phyloP scores from a whole-genome alignment of 129 eudicot genomes.

The Kitagawia praeruptora region DNA sequence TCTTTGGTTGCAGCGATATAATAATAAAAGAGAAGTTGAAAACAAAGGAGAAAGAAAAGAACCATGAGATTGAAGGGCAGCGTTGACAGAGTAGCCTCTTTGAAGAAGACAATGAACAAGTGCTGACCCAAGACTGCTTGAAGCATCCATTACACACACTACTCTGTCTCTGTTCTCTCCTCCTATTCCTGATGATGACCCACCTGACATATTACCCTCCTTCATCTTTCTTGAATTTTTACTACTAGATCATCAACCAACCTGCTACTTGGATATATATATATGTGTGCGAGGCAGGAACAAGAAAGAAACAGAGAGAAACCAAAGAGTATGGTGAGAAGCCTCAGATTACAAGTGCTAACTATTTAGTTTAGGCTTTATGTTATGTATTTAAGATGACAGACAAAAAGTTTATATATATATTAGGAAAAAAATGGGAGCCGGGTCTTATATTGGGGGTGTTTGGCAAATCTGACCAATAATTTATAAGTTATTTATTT shows the following conservation, averaged over 20 bases:
- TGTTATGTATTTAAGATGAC: background rate
- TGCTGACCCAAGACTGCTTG: constrained; percentile 46
- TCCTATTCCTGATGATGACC: background rate
- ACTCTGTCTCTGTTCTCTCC: constrained; percentile 5
- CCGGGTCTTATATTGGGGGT: too few relatives aligned
- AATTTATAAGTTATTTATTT: too few relatives aligned
- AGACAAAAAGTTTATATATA: background rate
- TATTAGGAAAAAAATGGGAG: too few relatives aligned
- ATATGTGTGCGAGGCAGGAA: background rate
- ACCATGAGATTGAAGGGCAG: constrained; percentile 46
- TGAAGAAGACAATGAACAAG: constrained; percentile 51
- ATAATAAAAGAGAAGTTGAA: background rate
- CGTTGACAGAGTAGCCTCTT: constrained; percentile 63
- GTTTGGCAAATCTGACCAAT: too few relatives aligned
- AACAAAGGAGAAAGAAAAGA: background rate
- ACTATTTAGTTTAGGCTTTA: background rate
- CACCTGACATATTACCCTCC: background rate
- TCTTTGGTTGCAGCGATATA: too few relatives aligned
- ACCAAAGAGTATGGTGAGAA: background rate
- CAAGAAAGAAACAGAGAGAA: background rate
- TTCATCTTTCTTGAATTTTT: background rate
- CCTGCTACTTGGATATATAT: too few relatives aligned
- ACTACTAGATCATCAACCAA: background rate
- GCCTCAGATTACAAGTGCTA: background rate
- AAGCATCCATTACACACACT: constrained; percentile 83